These are phyloP conservation scores for Inonotus obliquus DNA, from an alignment of 1,284 basidiomycete species.

Conservation along the genomic window DNA sequence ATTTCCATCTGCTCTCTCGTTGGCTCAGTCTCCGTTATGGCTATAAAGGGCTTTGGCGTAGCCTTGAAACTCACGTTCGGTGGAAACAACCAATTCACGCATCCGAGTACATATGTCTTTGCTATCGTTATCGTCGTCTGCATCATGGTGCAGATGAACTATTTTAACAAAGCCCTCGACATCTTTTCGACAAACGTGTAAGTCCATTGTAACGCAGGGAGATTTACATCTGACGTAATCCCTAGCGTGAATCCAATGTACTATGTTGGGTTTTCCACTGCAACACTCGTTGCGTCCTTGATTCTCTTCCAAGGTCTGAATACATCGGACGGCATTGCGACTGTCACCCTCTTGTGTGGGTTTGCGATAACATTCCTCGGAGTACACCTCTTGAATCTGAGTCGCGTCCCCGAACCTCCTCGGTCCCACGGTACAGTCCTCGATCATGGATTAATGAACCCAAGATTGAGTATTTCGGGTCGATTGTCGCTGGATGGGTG, in stretches of 20 bases:
- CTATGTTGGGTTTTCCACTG: slow-evolving; percentile 97
- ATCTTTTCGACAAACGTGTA: slow-evolving; percentile 98
- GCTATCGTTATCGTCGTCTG: slow-evolving; percentile 80
- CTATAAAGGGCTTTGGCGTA: slow-evolving; percentile 94
- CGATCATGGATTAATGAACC: slow-evolving; percentile 76
- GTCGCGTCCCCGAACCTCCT: slow-evolving; percentile 57
- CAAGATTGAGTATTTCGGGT: slow-evolving; percentile 63
- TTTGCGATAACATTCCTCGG: slow-evolving; percentile 91
- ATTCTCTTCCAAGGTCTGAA: slow-evolving; percentile 98
- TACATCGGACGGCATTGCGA: slow-evolving; percentile 78
- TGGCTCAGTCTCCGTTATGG: slow-evolving; percentile 89
- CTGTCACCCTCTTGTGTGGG: slow-evolving; percentile 80
- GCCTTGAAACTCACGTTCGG: slow-evolving; percentile 93
- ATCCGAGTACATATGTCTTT: slow-evolving; percentile 94
- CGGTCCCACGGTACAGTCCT: slow-evolving; percentile 44
- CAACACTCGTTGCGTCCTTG: slow-evolving; percentile 91
- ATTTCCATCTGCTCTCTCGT: slow-evolving; percentile 91
- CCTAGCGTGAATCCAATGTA: slow-evolving; percentile 95
- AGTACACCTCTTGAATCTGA: slow-evolving; percentile 86
- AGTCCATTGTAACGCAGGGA: slow-evolving; percentile 30
- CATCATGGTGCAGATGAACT: slow-evolving; percentile 97
- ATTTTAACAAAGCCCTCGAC: slow-evolving; percentile 98
- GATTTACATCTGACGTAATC: neutral
- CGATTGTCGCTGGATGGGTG: slow-evolving; percentile 70
- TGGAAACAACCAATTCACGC: slow-evolving; percentile 95